These are phyloP conservation scores for Wickerhamomyces xylosicus DNA, from an alignment of 805 yeast species.

Conservation along the genomic window DNA sequence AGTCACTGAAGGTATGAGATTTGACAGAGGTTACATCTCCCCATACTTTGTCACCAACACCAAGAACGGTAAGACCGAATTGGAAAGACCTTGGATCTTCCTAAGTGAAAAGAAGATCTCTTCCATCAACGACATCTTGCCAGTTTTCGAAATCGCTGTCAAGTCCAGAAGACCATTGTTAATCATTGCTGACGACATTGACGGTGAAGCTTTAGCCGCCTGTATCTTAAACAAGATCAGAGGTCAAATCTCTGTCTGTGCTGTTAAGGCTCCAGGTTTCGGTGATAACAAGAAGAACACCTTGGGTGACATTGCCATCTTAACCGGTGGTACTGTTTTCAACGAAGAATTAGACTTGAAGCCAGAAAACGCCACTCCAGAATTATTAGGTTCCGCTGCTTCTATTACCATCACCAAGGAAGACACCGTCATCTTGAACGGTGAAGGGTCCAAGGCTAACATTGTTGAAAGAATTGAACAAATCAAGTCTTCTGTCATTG, in stretches of 20 bases:
- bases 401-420: constrained; percentile 91
- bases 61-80: constrained; percentile 82
- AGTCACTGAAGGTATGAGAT: constrained; percentile 98
- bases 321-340: constrained; percentile 59
- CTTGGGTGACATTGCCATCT: constrained; percentile 90
- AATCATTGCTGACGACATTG: constrained; percentile 93
- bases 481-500: constrained; percentile 18
- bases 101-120: constrained; percentile 83
- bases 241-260: constrained; percentile 97
- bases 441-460: constrained; percentile 83
- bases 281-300: constrained; percentile 97
- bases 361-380: constrained; percentile 92
- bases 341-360: constrained; percentile 77
- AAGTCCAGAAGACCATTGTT: constrained; percentile 90
- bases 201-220: constrained; percentile 98
- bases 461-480: constrained; percentile 81
- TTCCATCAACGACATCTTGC: constrained; percentile 82
- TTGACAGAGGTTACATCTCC: constrained; percentile 96
- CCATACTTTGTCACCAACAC: constrained; percentile 96
- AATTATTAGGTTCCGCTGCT: constrained; percentile 86
- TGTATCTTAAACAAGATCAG: constrained; percentile 96
- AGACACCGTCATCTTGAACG: constrained; percentile 91
- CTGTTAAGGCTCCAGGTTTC: constrained; percentile 98
- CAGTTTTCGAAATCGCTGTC: constrained; percentile 89
- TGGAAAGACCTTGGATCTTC: constrained; percentile 85